phyloP scores from a whole-genome alignment of 257 asterid species.

The Solanum pimpinellifolium region DNA sequence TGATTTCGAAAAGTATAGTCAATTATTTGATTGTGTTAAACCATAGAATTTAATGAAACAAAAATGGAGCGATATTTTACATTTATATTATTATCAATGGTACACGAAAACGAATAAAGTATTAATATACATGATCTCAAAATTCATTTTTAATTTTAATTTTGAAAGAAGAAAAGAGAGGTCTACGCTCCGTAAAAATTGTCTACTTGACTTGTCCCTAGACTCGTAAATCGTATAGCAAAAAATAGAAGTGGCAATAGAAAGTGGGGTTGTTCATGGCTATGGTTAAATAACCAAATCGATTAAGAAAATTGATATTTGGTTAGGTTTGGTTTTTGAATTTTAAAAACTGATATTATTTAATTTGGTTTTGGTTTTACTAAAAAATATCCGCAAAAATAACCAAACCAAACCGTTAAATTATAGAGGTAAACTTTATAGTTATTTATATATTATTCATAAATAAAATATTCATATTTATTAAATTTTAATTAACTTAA shows the following conservation, averaged over 20 bases:
- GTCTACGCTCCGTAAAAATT: rapidly evolving
- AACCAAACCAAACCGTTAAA: too few relatives aligned
- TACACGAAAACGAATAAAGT: not conserved
- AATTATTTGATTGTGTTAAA: not conserved
- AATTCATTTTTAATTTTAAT: not conserved
- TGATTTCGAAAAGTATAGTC: not conserved
- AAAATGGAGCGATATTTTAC: not conserved
- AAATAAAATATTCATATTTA: too few relatives aligned
- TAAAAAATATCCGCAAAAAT: too few relatives aligned
- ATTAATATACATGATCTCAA: not conserved
- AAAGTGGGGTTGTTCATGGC: too few relatives aligned
- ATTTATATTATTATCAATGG: not conserved
- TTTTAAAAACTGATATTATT: too few relatives aligned
- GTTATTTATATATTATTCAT: too few relatives aligned
- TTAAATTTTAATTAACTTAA: too few relatives aligned
- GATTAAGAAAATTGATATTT: too few relatives aligned
- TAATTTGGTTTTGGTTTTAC: rapidly evolving
- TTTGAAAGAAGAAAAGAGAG: not conserved
- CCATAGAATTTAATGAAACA: not conserved
- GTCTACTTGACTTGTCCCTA: not conserved
- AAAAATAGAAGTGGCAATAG: not conserved
- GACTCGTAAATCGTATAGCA: not conserved
- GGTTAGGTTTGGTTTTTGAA: too few relatives aligned
- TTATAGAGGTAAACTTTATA: too few relatives aligned
- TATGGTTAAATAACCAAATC: too few relatives aligned